These are phyloP conservation scores for Pichia scutulata DNA, from an alignment of 805 yeast species.

Conservation along the genomic window DNA sequence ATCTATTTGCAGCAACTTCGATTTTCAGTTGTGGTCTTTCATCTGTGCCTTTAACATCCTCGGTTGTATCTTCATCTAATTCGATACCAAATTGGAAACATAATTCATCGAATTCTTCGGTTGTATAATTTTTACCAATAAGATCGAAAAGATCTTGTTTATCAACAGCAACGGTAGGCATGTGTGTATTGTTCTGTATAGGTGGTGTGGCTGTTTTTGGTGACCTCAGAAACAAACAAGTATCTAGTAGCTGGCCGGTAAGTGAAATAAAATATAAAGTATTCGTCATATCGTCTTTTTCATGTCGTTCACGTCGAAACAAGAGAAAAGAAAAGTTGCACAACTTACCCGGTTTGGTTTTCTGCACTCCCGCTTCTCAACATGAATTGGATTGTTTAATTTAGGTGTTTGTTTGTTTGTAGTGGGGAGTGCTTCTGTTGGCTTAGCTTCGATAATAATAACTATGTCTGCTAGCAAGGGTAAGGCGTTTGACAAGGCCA, in stretches of 20 bases:
- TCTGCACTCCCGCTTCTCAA: neutral
- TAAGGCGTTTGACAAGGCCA: conserved; percentile 78
- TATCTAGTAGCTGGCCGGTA: neutral
- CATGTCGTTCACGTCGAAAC: neutral
- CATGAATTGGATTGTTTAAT: neutral
- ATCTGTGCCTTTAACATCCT: conserved; percentile 56
- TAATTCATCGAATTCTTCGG: conserved; percentile 91
- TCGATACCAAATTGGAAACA: conserved; percentile 98
- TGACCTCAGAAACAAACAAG: neutral
- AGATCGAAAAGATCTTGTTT: conserved; percentile 84
- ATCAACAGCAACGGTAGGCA: conserved; percentile 98
- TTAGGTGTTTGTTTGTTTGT: neutral
- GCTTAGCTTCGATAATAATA: neutral
- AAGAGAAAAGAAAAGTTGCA: neutral
- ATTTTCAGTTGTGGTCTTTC: conserved; percentile 96
- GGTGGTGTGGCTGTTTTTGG: neutral
- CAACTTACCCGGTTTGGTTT: neutral
- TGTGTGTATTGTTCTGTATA: conserved; percentile 28
- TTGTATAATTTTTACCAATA: conserved; percentile 61
- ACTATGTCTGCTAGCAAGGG: conserved; percentile 49
- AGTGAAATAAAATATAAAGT: neutral
- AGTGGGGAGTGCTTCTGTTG: neutral
- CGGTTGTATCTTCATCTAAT: conserved; percentile 94
- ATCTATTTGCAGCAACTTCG: conserved; percentile 97
- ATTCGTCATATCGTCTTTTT: neutral